Base-by-base conservation (phyloP, 257 asterid genomes). In the Fraxinus cuspidata region DNA sequence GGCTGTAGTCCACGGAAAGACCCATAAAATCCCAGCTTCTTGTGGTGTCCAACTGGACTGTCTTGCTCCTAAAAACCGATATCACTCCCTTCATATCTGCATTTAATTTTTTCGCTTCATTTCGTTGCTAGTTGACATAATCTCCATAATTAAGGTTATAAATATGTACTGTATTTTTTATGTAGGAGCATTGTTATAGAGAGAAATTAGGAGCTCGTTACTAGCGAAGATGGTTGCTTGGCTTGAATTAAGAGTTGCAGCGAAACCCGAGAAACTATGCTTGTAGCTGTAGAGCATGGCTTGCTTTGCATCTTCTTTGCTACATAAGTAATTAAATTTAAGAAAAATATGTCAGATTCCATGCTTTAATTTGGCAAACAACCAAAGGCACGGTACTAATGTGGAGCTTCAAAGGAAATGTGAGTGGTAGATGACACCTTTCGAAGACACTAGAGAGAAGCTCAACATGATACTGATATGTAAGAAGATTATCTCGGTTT, bases 21-120 rank as follows among this genome's bases (percentile, higher is more conserved):
- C 92, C 94, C 85, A 89, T 80, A 25, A 91, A 91, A 78, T 89
- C 94, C 94, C 94, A 91, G 89, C 92, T 89, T 84, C 94, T 87
- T 29, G 94, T 91, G 13, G 94, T 89, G 80, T 86, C 89, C 74
- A 87, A 40, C 31, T 72, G 38, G 42, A 87, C 79, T 4, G 73
- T 74, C 79, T 79, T 71, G 83, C 94, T 91, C 79, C 80, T 80
- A 74, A 89, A 91, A 44, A 91, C 90, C 0, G 96, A 91, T 75
- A 87, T 64, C 69, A 89, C 94, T 19, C 91, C 94, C 76, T 72
- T 73, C 29, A 56, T 80, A 76, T 80, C 94, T 87, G 91, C 87
- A 81, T 71, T 75, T 4, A 28, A 23, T 67, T 79, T 47, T 38
- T 13, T 60, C 27, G 44, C 28, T 31, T 79, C 44, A 38, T 38